Evolutionary conservation across 2,329 filamentous ascomycete genomes (phyloP).

Genomic region (Penicillium sp.): DNA sequence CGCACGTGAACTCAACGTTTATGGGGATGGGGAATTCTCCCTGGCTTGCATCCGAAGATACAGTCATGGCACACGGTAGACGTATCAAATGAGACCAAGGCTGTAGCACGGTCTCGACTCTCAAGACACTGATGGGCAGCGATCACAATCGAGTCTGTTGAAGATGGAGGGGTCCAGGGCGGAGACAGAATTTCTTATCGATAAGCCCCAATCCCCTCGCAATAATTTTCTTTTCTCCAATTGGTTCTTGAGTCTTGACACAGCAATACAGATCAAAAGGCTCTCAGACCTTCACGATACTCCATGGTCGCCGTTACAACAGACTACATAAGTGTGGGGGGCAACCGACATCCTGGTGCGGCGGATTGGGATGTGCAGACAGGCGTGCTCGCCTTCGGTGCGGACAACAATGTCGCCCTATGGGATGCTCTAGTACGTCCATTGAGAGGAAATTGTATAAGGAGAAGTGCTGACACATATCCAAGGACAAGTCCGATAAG

Average conservation of each 20-base stretch:
- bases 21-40: slow-evolving; percentile 49
- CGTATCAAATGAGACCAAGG: neutral
- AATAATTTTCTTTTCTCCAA: slow-evolving; percentile 21
- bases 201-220: slow-evolving; percentile 35
- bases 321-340: slow-evolving; percentile 69
- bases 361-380: slow-evolving; percentile 76
- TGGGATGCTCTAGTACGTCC: slow-evolving; percentile 73
- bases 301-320: slow-evolving; percentile 40
- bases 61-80: slow-evolving; percentile 3
- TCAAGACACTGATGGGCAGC: neutral
- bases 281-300: slow-evolving; percentile 8
- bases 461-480: slow-evolving; percentile 12
- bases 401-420: slow-evolving; percentile 80
- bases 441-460: slow-evolving; percentile 1
- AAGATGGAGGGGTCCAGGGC: slow-evolving; percentile 18
- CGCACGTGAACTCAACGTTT: slow-evolving; percentile 70
- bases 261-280: neutral
- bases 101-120: neutral
- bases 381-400: slow-evolving; percentile 79
- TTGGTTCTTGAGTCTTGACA: slow-evolving; percentile 1
- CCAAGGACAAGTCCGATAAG: slow-evolving; percentile 42
- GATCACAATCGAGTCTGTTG: neutral
- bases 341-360: slow-evolving; percentile 82
- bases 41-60: slow-evolving; percentile 7
- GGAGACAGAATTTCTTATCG: slow-evolving; percentile 34